Evolutionary conservation across 2,329 filamentous ascomycete genomes (phyloP).

Genomic region (Aspergillus terreus): DNA sequence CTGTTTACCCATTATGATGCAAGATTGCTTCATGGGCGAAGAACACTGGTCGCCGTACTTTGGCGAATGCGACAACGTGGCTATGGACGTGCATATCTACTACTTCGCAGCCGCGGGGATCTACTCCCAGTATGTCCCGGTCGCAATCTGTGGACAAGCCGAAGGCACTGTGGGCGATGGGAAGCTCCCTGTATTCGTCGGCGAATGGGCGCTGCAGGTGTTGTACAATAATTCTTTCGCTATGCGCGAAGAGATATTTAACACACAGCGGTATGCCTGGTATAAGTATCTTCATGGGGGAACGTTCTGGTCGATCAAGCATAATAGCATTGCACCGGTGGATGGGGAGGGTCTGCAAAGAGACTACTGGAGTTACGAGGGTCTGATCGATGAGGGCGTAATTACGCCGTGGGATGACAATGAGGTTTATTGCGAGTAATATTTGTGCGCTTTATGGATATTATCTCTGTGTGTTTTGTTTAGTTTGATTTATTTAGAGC

Average conservation of each 20-base stretch:
- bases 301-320: constrained; percentile 16
- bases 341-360: constrained; percentile 10
- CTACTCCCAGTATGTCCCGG: constrained; percentile 1
- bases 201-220: constrained; percentile 18
- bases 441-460: not conserved
- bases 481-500: too few species aligned
- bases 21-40: constrained; percentile 21
- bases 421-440: not conserved
- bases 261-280: constrained; percentile 14
- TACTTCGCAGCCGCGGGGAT: constrained; percentile 15
- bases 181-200: constrained; percentile 19
- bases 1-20: constrained; percentile 19
- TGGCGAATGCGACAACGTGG: constrained; percentile 13
- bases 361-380: constrained; percentile 16
- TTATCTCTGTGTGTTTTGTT: too few species aligned
- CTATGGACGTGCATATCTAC: constrained; percentile 21
- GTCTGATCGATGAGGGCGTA: constrained; percentile 9
- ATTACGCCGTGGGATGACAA: not conserved
- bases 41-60: constrained; percentile 17
- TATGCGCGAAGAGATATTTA: constrained; percentile 9
- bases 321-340: constrained; percentile 8
- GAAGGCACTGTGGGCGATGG: constrained; percentile 7
- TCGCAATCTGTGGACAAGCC: constrained; percentile 10
- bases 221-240: constrained; percentile 8
- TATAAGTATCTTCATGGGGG: constrained; percentile 13